Evolutionary conservation across 2,329 filamentous ascomycete genomes (phyloP), one percentile per base, ranked within the genome.

Genomic region (Leptographium procerum): DNA sequence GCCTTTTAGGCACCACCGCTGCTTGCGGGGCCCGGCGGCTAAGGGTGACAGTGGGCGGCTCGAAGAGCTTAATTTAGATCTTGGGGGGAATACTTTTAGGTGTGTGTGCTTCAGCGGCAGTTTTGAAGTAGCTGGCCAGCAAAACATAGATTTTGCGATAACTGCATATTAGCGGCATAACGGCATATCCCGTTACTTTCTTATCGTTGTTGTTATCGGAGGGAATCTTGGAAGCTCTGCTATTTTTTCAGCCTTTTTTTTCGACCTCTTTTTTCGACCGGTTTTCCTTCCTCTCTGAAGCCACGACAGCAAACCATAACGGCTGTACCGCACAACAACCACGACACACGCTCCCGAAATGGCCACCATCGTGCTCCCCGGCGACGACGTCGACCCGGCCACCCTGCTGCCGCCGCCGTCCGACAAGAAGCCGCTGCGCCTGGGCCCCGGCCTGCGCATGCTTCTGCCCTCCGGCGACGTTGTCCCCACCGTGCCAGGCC

Each of bases 391-490:
- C 52, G 82, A 89, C 60, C 59, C 63, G 19, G 31, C 57, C 26
- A 55, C 40, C 16, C 52, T 63, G 24, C 58, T 64, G 43, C 58
- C 62, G 47, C 58, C 62, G 47, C 45, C 24, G 7, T 7, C 22
- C 45, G 45, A 95, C 43, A 89, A 80, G 53, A 89, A 85, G 65
- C 83, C 89, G 45, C 77, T 96, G 62, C 89, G 88, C 58, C 80
- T 96, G 29, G 91, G 91, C 31, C 88, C 90, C 19, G 91, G 91
- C 58, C 79, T 96, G 59, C 87, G 87, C 61, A 85, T 95, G 70
- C 84, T 90, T 60, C 84, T 90, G 61, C 88, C 89, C 50, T 87
- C 88, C n/a, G 82, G 81, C 64, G 84, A 83, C 45, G 84, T 94
- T 65, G 78, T 85, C 62, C 77, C 87, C 62, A 85, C 85, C 58